Conservation (phyloP, 768 basidiomycete genomes). For the Termitomyces sp. region DNA sequence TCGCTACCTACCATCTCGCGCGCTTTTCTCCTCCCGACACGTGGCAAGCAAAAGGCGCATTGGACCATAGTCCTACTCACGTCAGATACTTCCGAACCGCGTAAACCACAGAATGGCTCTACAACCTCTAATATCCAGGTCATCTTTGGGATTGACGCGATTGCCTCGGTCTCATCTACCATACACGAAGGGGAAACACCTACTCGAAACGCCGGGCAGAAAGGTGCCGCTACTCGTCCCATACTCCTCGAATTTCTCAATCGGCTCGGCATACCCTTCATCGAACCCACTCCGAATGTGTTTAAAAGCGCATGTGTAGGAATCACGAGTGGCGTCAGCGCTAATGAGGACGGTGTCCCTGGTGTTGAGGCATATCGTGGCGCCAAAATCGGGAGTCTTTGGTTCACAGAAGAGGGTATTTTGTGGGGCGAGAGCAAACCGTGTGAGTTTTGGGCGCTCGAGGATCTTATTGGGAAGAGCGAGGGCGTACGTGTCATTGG, state of each 20-base stretch:
- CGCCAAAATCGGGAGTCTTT: constrained; percentile 67
- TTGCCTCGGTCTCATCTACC: constrained; percentile 39
- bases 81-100: constrained; percentile 45
- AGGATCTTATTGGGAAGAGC: constrained; percentile 44
- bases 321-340: constrained; percentile 26
- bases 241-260: constrained; percentile 48
- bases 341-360: constrained; percentile 41
- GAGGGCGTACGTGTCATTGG: constrained; percentile 53
- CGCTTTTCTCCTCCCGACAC: constrained; percentile 69
- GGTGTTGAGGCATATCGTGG: constrained; percentile 66
- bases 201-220: constrained; percentile 28
- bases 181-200: constrained; percentile 25
- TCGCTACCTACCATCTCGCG: constrained; percentile 48
- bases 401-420: constrained; percentile 66
- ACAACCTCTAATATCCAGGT: constrained; percentile 44
- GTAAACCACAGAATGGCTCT: constrained; percentile 26
- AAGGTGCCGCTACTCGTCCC: constrained; percentile 50
- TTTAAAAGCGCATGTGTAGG: constrained; percentile 54
- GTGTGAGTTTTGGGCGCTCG: constrained; percentile 70
- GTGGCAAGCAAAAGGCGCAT: constrained; percentile 66
- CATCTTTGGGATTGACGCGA: constrained; percentile 69
- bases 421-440: constrained; percentile 75
- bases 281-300: constrained; percentile 43
- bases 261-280: constrained; percentile 35
- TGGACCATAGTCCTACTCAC: constrained; percentile 69